Conservation (phyloP, 2,329 filamentous ascomycete species). For the Lasiodiplodia theobromae region DNA sequence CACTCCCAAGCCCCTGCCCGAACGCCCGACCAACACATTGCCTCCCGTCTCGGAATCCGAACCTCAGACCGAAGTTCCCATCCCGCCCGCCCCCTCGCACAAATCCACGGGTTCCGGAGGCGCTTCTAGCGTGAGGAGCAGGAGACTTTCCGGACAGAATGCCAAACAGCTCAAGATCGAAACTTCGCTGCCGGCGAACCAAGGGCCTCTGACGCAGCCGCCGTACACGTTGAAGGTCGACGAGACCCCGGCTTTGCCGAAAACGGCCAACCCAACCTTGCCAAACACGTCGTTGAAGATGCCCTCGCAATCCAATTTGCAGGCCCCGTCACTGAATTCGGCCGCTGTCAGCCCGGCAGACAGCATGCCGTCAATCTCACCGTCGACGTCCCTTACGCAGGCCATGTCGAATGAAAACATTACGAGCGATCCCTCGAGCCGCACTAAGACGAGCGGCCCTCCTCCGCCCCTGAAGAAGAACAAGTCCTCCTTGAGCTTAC, state of each 20-base stretch:
- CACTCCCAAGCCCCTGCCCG: constrained; percentile 8
- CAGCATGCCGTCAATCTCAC: constrained; percentile 49
- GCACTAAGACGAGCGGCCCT: not conserved
- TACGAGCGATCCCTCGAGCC: constrained; percentile 16
- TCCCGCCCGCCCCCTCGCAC: constrained; percentile 38
- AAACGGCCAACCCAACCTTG: constrained; percentile 42
- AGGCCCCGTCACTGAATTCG: constrained; percentile 15
- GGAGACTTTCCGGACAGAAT: constrained; percentile 81
- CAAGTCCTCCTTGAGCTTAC: constrained; percentile 68
- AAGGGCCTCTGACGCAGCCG: constrained; percentile 31
- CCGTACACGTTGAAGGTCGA: constrained; percentile 36
- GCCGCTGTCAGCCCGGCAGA: constrained; percentile 51
- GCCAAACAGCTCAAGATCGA: constrained; percentile 88
- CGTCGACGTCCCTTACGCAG: constrained; percentile 47
- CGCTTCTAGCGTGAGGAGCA: constrained; percentile 66
- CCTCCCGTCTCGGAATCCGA: constrained; percentile 15
- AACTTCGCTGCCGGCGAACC: constrained; percentile 57
- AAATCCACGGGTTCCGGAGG: constrained; percentile 37
- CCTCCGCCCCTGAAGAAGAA: constrained; percentile 52
- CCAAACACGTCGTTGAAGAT: constrained; percentile 43
- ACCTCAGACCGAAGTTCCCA: constrained; percentile 23
- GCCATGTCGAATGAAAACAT: constrained; percentile 52
- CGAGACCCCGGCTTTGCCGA: constrained; percentile 42
- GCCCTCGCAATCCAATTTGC: constrained; percentile 34
- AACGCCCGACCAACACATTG: constrained; percentile 9